Evolutionary conservation across 108 stramenopile genomes (phyloP), one percentile per base, ranked within the genome.

Genomic region (Chaetoceros tenuissimus): DNA sequence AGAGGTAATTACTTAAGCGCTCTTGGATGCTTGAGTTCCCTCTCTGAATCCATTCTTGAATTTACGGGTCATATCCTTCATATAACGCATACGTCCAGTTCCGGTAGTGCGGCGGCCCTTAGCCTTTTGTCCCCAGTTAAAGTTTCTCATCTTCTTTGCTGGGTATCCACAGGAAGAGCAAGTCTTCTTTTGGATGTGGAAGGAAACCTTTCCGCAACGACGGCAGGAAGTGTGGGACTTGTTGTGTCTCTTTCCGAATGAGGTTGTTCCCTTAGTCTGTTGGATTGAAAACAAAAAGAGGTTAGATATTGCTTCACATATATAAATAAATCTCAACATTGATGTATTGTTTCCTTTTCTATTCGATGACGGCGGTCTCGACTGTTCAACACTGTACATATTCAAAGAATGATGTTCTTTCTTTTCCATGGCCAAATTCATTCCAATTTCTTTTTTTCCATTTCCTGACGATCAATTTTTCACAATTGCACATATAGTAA

Each of bases 31-130:
- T 69, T 89, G 79, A 46, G 93, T 95, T 58, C 96, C 96, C 84
- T 99, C 98, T 69, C 92, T 79, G 90, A 99, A 98, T 64, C 85
- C 94, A 79, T 99, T 99, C 97, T 99, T 99, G 86, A 98, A 98
- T 66, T 80, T 73, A 61, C 99, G 89, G 46, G 97, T 95, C 81
- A 99, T 68, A 60, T 86, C 82, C 94, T 98, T 98, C 84, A 97
- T 78, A 96, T 96, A 89, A 48, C 94, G 77, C 97, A 98, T 99
- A 50, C 99, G 92, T 57, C 99, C 99, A 43, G 97, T 98, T 34
- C 99, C 99, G 63, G 75, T 68, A 30, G 97, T 97, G 67, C 94
- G 85, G 45, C 96, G 79, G 48, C 99, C 89, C 90, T 96, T 95
- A 51, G 97, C 96, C 78, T 99, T 99, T 65, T 90, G 63, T 54